Evolutionary conservation across 106 monocot species (phyloP), one percentile per base, ranked within the genome.

Genomic region (Platanthera zijinensis): DNA sequence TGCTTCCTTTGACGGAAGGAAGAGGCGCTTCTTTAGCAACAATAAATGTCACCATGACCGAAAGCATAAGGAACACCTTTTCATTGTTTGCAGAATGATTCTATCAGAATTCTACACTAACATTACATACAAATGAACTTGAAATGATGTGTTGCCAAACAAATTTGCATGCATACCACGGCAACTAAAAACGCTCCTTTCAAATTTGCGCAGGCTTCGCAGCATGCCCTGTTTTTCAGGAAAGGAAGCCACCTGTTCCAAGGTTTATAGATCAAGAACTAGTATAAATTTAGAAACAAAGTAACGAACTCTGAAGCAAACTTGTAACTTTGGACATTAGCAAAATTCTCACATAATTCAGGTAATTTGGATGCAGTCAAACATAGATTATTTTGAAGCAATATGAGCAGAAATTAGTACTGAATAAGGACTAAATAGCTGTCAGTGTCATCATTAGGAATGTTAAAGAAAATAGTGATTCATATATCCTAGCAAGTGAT

Each of bases 181-280:
- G 94, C 91, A 85, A 94, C 78, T 71, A 99, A 86, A 67, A 99
- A 99, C 54, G 97, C 97, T n/a, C 91, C 97, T 72, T 99, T 99
- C 75, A 99, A 64, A 81, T 99, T 99, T 59, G 94, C 97, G 69
- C 97, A 99, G 6, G 94, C 91, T 84, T 94, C 97, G 79, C 97
- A 99, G 57, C 97, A 99, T 69, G 94, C 94, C 79, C 74, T 86
- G 21, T 92, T 86, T 48, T 76, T 64, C 50, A 99, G 92, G 81
- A 99, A 99, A 47, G 97, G 97, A 80, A 99, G 87, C 97, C 97
- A 99, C 85, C 96, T 96, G 76, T n/a, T 49, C 56, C 54, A 67
- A 17, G 30, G 47, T 82, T 17, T 15, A 48, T 17, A 48, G 17
- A 70, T 70, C 32, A 39, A 67, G 32, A 48, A 70, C 48, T 5